A percentile compares a stretch with the other conserved stretches of the same genome.
Conservation (phyloP, 78 protist species). For the Chrysochromulina parva region DNA sequence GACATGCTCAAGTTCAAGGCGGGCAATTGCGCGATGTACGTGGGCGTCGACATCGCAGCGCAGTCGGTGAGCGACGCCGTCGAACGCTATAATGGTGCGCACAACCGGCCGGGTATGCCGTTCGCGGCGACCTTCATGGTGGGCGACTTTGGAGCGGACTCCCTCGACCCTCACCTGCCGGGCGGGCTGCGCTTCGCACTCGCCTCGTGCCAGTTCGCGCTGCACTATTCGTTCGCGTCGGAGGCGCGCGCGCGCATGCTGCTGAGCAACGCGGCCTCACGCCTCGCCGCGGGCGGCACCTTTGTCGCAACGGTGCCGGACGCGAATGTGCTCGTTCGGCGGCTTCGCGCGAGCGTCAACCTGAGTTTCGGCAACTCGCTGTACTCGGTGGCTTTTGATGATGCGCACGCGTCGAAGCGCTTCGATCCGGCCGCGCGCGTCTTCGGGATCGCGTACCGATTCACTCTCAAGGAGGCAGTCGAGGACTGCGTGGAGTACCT, state of each 20-base stretch:
- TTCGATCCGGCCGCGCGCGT: neutral
- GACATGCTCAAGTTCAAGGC: slow-evolving; percentile 74
- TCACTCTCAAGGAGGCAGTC: neutral
- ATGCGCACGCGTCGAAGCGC: neutral
- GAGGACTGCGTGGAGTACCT: neutral
- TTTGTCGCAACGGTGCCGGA: neutral
- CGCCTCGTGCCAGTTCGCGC: slow-evolving; percentile 81
- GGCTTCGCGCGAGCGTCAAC: neutral
- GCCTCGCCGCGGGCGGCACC: neutral
- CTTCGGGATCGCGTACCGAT: neutral
- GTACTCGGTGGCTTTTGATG: neutral
- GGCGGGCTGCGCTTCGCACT: slow-evolving; percentile 35
- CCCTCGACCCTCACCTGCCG: neutral
- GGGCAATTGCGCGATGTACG: neutral
- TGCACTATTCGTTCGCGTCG: slow-evolving; percentile 71
- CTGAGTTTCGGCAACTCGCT: neutral
- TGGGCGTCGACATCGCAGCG: slow-evolving; percentile 63
- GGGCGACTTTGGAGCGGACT: neutral
- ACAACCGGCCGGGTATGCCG: neutral
- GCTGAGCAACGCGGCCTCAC: slow-evolving; percentile 54
- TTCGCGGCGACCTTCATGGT: neutral
- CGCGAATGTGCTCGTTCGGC: neutral
- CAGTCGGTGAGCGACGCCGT: slow-evolving; percentile 60
- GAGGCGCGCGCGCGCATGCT: slow-evolving; percentile 57
- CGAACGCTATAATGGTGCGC: slow-evolving; percentile 23